Evolutionary conservation across 768 basidiomycete genomes (phyloP).

Genomic region (Russula foetens): DNA sequence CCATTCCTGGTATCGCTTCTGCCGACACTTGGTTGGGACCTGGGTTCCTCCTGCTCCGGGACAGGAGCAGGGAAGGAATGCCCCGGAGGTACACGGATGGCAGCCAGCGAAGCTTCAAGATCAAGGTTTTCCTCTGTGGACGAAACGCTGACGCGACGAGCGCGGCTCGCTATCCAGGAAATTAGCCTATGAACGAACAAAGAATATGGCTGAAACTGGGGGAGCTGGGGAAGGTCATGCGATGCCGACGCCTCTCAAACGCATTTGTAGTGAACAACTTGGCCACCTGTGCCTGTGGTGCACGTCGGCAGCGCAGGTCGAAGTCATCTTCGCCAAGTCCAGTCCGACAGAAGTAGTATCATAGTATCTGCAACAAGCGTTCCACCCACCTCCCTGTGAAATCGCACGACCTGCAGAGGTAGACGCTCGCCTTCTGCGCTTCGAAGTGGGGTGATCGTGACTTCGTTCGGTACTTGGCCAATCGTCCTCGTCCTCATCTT

Average conservation of each 20-base stretch:
- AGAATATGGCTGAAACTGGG: neutral
- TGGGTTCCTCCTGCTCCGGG: constrained; percentile 14
- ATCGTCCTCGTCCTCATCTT: constrained; percentile 46
- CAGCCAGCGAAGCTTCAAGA: constrained; percentile 25
- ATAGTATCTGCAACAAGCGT: neutral
- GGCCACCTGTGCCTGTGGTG: neutral
- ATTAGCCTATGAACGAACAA: neutral
- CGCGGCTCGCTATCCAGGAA: neutral
- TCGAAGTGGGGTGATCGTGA: constrained; percentile 31
- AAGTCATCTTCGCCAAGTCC: too few relatives aligned
- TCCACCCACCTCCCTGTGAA: constrained; percentile 12
- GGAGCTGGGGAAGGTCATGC: neutral
- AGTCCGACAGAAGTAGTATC: too few relatives aligned
- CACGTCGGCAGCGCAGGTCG: neutral
- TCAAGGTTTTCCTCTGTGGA: constrained; percentile 21
- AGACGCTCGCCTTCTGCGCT: constrained; percentile 24
- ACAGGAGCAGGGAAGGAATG: constrained; percentile 13
- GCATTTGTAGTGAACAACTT: neutral
- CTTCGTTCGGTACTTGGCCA: constrained; percentile 21
- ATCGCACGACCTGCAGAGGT: constrained; percentile 16
- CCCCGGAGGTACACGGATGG: constrained; percentile 4
- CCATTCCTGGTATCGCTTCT: neutral
- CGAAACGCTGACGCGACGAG: constrained; percentile 19
- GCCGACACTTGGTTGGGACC: neutral
- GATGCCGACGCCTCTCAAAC: neutral